Percentiles rank a stretch among this genome's conserved stretches.
phyloP scores from a whole-genome alignment of 768 basidiomycete species.

The Podaxis carcinomalis region DNA sequence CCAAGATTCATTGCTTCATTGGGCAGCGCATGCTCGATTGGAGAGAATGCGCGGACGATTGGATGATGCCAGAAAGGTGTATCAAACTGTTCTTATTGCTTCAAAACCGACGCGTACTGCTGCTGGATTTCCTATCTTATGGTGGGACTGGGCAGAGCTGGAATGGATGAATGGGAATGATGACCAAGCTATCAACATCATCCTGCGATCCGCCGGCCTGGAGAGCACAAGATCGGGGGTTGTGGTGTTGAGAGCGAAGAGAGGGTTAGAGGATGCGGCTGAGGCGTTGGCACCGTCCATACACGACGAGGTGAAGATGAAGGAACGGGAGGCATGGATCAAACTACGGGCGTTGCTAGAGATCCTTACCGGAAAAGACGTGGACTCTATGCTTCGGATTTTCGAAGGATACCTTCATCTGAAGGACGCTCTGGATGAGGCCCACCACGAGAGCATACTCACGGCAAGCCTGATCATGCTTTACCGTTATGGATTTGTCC shows the following conservation, averaged over 20 bases:
- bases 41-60: conserved; percentile 60
- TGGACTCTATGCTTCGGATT: conserved; percentile 34
- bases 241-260: conserved; percentile 59
- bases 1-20: conserved; percentile 56
- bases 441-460: conserved; percentile 52
- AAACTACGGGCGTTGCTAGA: conserved; percentile 64
- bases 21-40: conserved; percentile 75
- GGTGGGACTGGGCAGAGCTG: conserved; percentile 85
- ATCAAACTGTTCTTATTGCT: conserved; percentile 58
- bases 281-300: conserved; percentile 22
- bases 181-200: conserved; percentile 47
- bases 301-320: conserved; percentile 34
- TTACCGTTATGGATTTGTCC: conserved; percentile 50
- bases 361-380: conserved; percentile 43
- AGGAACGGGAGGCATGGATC: conserved; percentile 61
- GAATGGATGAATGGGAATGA: conserved; percentile 64
- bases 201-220: conserved; percentile 50
- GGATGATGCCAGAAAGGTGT: conserved; percentile 75
- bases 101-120: conserved; percentile 32
- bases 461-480: conserved; percentile 55
- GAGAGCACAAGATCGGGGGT: conserved; percentile 47
- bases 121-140: conserved; percentile 43
- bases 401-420: conserved; percentile 31
- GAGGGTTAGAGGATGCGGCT: conserved; percentile 47
- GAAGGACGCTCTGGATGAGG: conserved; percentile 19